phyloP scores from a whole-genome alignment of 441 rosid species.

The Syzygium malaccense region DNA sequence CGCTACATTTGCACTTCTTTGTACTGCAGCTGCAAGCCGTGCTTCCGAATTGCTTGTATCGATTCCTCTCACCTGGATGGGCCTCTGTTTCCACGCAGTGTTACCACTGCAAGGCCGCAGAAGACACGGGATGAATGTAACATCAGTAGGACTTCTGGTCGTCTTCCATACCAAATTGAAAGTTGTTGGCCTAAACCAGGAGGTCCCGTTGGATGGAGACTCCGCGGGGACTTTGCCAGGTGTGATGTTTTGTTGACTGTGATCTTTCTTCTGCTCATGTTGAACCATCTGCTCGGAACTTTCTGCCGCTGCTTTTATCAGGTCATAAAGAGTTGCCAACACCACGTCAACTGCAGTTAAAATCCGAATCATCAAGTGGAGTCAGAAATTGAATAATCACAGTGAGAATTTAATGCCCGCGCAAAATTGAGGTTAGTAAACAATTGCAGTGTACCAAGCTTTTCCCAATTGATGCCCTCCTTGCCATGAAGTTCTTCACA shows the following conservation, averaged over 20 bases:
- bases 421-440: not conserved
- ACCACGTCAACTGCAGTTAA: constrained; percentile 50
- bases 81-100: constrained; percentile 61
- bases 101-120: constrained; percentile 46
- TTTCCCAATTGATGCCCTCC: constrained; percentile 34
- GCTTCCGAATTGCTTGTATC: not conserved
- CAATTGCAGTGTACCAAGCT: constrained; percentile 35
- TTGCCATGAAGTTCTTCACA: constrained; percentile 19
- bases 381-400: not conserved
- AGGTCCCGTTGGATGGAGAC: constrained; percentile 18
- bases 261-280: constrained; percentile 22
- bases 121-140: constrained; percentile 37
- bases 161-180: not conserved
- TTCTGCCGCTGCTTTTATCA: constrained; percentile 50
- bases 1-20: not conserved
- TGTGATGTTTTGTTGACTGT: not conserved
- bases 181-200: constrained; percentile 11
- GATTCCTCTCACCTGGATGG: constrained; percentile 32
- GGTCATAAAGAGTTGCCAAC: constrained; percentile 46
- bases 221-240: constrained; percentile 25
- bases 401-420: not conserved
- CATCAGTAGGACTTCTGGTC: not conserved
- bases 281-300: constrained; percentile 51
- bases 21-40: not conserved
- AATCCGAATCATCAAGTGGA: not conserved